phyloP scores from a whole-genome alignment of 177 flowering plant species.

The Tripterygium wilfordii region DNA sequence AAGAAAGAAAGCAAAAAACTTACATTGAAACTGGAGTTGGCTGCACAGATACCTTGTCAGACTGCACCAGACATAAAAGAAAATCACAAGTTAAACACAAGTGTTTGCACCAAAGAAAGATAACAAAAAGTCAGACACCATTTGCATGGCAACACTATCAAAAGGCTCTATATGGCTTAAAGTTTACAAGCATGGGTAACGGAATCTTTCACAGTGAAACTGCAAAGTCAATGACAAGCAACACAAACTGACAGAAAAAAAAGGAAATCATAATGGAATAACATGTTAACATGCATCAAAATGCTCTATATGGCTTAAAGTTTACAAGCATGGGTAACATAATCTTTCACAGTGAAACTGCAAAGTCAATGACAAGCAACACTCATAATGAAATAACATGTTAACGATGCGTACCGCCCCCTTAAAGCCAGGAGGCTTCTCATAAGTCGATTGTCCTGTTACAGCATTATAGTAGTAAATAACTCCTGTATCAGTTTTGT shows the following conservation, averaged over 20 bases:
- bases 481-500: conserved; percentile 80
- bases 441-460: conserved; percentile 88
- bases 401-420: conserved; percentile 51
- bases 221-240: not conserved
- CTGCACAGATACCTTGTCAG: conserved; percentile 53
- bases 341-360: no score
- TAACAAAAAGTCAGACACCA: not conserved
- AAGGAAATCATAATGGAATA: no score
- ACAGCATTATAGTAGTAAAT: conserved; percentile 87
- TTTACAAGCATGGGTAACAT: no score
- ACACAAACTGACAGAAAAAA: not conserved
- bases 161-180: no score
- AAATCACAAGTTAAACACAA: not conserved
- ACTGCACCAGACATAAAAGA: conserved; percentile 36
- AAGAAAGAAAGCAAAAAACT: conserved; percentile 12
- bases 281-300: no score
- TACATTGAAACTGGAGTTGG: conserved; percentile 86
- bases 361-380: not conserved
- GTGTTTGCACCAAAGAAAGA: not conserved
- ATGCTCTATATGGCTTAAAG: no score
- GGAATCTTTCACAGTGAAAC: no score
- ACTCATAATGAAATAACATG: no score
- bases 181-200: no score
- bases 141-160: no score
- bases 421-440: conserved; percentile 64